A percentile compares a stretch with the other conserved stretches of the same genome.
Evolutionary conservation across 1,284 basidiomycete genomes (phyloP).

Genomic region (Moesziomyces parantarcticus): DNA sequence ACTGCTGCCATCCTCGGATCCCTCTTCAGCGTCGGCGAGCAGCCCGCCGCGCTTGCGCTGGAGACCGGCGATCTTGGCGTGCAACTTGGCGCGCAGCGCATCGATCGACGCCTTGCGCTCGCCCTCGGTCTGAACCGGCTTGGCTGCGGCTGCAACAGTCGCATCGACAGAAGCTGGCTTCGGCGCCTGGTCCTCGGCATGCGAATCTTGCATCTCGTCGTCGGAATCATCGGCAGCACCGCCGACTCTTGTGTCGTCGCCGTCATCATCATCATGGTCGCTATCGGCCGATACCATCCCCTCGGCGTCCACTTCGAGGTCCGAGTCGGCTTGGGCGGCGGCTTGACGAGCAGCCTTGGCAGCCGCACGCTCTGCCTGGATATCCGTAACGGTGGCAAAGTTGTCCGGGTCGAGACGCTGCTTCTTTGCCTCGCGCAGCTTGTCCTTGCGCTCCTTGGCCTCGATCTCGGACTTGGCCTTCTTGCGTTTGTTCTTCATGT

Average conservation of each 20-base stretch:
- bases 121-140: constrained; percentile 40
- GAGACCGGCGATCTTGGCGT: constrained; percentile 58
- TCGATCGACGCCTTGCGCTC: constrained; percentile 55
- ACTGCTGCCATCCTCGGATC: constrained; percentile 39
- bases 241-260: constrained; percentile 17
- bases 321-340: constrained; percentile 35
- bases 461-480: constrained; percentile 62
- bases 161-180: not conserved
- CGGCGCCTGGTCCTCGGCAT: constrained; percentile 30
- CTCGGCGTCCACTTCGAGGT: constrained; percentile 46
- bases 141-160: constrained; percentile 6
- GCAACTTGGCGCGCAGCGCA: constrained; percentile 57
- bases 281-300: constrained; percentile 37
- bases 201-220: constrained; percentile 44
- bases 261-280: constrained; percentile 40
- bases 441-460: constrained; percentile 56
- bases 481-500: constrained; percentile 65
- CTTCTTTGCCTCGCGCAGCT: constrained; percentile 52
- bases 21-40: constrained; percentile 22
- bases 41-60: constrained; percentile 52
- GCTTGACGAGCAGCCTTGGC: constrained; percentile 37
- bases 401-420: constrained; percentile 63
- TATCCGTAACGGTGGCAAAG: constrained; percentile 51
- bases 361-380: constrained; percentile 56
- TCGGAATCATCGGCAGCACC: constrained; percentile 50